Base-by-base conservation (phyloP, 2,329 filamentous ascomycete genomes). In the Mycogone perniciosa region DNA sequence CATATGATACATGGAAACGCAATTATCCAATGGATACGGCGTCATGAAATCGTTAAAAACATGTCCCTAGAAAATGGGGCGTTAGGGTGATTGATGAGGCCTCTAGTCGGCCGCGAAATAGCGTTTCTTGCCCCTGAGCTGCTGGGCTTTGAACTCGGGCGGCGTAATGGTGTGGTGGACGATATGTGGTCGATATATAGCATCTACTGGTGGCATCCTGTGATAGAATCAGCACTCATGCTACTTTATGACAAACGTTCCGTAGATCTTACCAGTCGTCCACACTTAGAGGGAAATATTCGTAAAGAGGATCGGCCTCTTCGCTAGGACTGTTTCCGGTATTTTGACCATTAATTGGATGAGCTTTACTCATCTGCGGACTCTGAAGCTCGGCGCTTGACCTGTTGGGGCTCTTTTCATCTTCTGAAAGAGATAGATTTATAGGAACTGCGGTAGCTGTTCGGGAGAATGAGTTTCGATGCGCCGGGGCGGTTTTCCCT, bases 201-300 rank as follows among this genome's bases (percentile, higher is more conserved):
- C 89, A 67, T 95, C 89, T 3, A 95, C 88, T 1, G 89, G 89
- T 2, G 87, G 87, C 81, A 91, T 89, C 84, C 81, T 80, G 41
- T 42, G 30, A 29, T 8, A 9, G 20, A 27, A 30, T 51, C 27
- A 54, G 40, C 34, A 29, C 41, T 10, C 11, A 31, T 41, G 26
- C 3, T 5, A 29, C 10, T 13, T 37, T 26, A 39, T 2, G 30
- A 26, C 5, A 8, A 20, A n/a, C 7, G 29, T 20, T 10, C 9
- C 20, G 20, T 20, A 34, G 20, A 43, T 49, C 70, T 61, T 66
- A 80, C 87, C 87, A 96, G 63, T 96, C 91, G 65, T 96, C 90
- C 52, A 96, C 72, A 44, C 86, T 90, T 11, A 97, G 75, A 0
- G 91, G 91, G 57, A 97, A 96, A 64, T 97, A 96, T 70, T 97